Base-by-base conservation (phyloP, 495 filamentous ascomycete species). In the Chlorociboria aeruginascens region DNA sequence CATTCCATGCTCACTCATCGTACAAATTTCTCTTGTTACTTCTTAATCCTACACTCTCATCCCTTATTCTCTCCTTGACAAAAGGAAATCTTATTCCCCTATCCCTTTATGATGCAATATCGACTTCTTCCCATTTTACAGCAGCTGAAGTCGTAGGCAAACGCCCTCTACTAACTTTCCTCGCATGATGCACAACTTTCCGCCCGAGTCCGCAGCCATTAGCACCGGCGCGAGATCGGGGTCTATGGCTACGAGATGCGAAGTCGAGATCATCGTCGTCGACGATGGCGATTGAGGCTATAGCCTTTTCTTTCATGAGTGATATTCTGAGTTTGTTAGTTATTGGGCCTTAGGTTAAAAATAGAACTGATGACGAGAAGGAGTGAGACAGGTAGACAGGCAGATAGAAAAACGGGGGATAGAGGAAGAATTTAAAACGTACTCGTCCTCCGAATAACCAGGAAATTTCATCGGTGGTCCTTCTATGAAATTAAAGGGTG, bases 401-500 rank as follows among this genome's bases (percentile, higher is more conserved):
- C 2, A 13, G 3, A 43, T 38, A 31, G n/a, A 10, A 10, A 13
- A 32, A 13, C 8, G 28, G 30, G 38, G 16, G 2, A 37, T 10
- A 40, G 38, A 40, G 14, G 20, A 44, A 32, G 20, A 25, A 25
- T 39, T 13, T 35, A 10, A 13, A 17, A 47, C 55, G 49, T 44
- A 58, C 55, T 58, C 55, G 25, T 54, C 48, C 30, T 54, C 43
- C 33, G 44, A 45, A 28, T 54, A 58, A 17, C 55, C 55, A n/a
- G 47, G 51, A 31, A 54, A 52, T 12, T 52, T 52, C 13, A 52
- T 32, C 31, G 42, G 36, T 14, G 55, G 55, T 3, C 51, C 51
- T 36, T 51, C 40, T 43, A 54, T 44, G 41, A 58, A 58, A 40
- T 58, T 38, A 29, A 54, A 58, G 1, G 55, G 55, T 3, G 51